A percentile compares a stretch with the other conserved stretches of the same genome.
These are phyloP conservation scores for Jatropha podagrica DNA, from an alignment of 441 rosid genomes.

Conservation along the genomic window DNA sequence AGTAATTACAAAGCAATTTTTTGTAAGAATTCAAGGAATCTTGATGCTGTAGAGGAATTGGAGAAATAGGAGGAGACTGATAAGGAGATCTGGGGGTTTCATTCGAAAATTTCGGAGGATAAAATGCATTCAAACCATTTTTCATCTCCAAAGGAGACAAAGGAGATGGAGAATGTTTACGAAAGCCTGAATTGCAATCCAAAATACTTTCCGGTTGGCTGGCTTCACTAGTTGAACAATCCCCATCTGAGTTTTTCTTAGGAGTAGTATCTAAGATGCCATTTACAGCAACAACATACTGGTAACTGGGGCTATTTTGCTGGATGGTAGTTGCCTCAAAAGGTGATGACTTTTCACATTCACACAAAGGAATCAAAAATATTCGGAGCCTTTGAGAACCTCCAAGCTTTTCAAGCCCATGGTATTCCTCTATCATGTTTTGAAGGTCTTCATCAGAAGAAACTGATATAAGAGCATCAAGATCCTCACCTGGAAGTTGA, in stretches of 20 bases:
- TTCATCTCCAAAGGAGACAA: conserved; percentile 37
- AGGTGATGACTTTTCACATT: conserved; percentile 54
- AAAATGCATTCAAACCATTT: conserved; percentile 33
- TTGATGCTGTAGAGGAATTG: conserved; percentile 37
- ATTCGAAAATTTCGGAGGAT: conserved; percentile 32
- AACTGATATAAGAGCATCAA: conserved; percentile 75
- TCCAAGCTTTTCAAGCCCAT: conserved; percentile 46
- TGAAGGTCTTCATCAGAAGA: conserved; percentile 78
- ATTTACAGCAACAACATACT: conserved; percentile 79
- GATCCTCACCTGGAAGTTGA: conserved; percentile 87
- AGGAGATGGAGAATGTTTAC: conserved; percentile 28
- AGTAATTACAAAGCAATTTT: conserved; percentile 37
- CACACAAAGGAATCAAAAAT: conserved; percentile 65
- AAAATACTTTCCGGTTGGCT: conserved; percentile 34
- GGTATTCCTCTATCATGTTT: conserved; percentile 78
- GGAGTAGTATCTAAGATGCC: conserved; percentile 51
- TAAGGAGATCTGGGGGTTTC: conserved; percentile 36
- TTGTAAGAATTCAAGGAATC: conserved; percentile 35
- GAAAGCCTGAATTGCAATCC: conserved; percentile 37
- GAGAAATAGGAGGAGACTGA: conserved; percentile 51
- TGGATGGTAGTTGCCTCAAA: conserved; percentile 36
- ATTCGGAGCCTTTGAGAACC: conserved; percentile 61
- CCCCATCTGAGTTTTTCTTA: conserved; percentile 32
- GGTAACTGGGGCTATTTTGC: conserved; percentile 62
- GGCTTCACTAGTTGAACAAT: conserved; percentile 34